Conservation (phyloP, 805 yeast species). For the Pichia californica region DNA sequence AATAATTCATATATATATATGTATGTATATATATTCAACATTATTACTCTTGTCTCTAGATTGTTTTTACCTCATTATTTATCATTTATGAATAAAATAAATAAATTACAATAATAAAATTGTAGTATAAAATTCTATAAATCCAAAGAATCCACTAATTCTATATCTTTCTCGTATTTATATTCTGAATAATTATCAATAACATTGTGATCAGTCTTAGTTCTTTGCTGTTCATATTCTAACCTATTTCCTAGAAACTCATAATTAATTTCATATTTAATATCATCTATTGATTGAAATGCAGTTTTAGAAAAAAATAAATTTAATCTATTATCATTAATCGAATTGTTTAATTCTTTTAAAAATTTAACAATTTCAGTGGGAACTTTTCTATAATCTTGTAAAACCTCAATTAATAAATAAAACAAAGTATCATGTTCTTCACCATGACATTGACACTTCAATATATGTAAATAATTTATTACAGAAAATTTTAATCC, state of each 20-base stretch:
- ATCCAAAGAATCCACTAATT: constrained; percentile 20
- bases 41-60: neutral
- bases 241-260: constrained; percentile 12
- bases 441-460: constrained; percentile 19
- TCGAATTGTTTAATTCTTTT: constrained; percentile 2
- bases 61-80: too few species aligned
- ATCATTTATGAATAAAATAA: too few species aligned
- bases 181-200: constrained; percentile 14
- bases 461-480: constrained; percentile 16
- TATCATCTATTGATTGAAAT: neutral
- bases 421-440: constrained; percentile 22
- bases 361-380: constrained; percentile 5
- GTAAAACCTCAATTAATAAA: constrained; percentile 11
- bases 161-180: constrained; percentile 11
- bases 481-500: constrained; percentile 9
- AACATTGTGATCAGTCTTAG: constrained; percentile 5
- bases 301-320: constrained; percentile 4
- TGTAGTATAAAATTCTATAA: neutral
- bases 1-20: too few species aligned
- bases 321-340: constrained; percentile 14
- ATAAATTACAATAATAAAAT: too few species aligned
- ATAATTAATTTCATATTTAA: constrained; percentile 12
- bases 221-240: constrained; percentile 13
- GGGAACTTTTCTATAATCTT: constrained; percentile 8
- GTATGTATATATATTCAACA: neutral